Conservation (phyloP, 1,139 yeast species). For the Candida glucosophila region DNA sequence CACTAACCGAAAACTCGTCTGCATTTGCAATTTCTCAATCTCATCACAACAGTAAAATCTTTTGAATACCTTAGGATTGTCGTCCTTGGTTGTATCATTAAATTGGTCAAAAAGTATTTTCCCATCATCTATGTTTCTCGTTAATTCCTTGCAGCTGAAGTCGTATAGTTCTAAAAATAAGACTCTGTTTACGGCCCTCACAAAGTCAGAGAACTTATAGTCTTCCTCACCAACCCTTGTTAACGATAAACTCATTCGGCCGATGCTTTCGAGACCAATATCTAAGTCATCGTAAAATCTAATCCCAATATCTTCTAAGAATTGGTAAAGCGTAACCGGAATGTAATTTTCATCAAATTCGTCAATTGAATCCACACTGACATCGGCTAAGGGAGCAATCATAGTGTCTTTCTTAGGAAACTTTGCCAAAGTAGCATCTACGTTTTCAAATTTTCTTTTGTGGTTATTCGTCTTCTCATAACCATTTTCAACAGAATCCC, state of each 20-base stretch:
- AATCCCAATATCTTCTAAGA: slow-evolving; percentile 39
- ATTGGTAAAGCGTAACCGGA: slow-evolving; percentile 32
- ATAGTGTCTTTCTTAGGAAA: neutral
- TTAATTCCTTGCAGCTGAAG: slow-evolving; percentile 45
- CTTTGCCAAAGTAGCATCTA: slow-evolving; percentile 1
- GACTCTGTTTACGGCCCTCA: slow-evolving; percentile 20
- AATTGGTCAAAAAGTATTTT: slow-evolving; percentile 34
- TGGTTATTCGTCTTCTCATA: neutral
- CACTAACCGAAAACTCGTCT: slow-evolving; percentile 33
- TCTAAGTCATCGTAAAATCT: slow-evolving; percentile 46
- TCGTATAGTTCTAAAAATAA: slow-evolving; percentile 40
- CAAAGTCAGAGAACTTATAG: slow-evolving; percentile 18
- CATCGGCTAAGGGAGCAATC: slow-evolving; percentile 22
- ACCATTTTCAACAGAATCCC: neutral
- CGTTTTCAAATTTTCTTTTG: neutral
- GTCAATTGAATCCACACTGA: slow-evolving; percentile 6
- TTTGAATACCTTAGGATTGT: slow-evolving; percentile 41
- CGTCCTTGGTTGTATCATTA: slow-evolving; percentile 32
- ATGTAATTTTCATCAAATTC: slow-evolving; percentile 11
- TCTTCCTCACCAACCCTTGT: slow-evolving; percentile 9
- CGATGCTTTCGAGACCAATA: slow-evolving; percentile 21
- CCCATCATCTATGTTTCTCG: slow-evolving; percentile 43
- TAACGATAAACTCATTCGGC: slow-evolving; percentile 15
- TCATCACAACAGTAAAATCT: slow-evolving; percentile 34
- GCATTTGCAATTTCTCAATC: slow-evolving; percentile 29